Evolutionary conservation across 805 yeast genomes (phyloP).

Genomic region (Cephaloascus albidus): DNA sequence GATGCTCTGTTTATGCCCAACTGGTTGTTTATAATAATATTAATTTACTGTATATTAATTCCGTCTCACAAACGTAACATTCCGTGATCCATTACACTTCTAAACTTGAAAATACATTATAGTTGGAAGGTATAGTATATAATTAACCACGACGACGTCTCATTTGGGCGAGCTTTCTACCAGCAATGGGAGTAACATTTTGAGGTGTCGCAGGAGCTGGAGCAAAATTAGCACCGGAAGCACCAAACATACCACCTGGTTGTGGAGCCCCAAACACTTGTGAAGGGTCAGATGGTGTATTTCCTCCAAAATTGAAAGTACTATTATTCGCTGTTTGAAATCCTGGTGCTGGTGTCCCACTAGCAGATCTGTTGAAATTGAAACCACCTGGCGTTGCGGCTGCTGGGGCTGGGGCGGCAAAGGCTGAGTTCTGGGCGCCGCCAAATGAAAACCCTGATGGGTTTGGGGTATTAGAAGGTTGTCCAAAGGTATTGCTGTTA

Average conservation of each 20-base stretch:
- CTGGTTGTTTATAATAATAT: too few species aligned
- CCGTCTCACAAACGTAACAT: too few species aligned
- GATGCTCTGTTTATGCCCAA: too few species aligned
- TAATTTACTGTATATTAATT: too few species aligned
- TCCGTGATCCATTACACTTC: too few species aligned
- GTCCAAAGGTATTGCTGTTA: not conserved
- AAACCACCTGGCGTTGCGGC: not conserved
- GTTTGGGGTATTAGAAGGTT: not conserved
- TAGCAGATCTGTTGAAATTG: not conserved
- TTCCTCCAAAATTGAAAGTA: not conserved
- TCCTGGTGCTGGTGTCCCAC: not conserved
- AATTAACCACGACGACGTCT: slow-evolving; percentile 7
- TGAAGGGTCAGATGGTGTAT: not conserved
- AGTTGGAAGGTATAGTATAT: too few species aligned
- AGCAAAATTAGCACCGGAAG: not conserved
- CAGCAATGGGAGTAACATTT: not conserved
- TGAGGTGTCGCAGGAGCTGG: not conserved
- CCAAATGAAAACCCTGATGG: not conserved
- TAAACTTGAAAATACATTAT: too few species aligned
- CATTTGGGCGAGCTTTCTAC: slow-evolving; percentile 6
- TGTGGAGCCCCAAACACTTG: not conserved
- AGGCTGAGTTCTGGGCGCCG: not conserved
- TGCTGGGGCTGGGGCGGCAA: not conserved
- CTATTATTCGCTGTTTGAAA: not conserved
- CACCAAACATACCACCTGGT: not conserved